phyloP scores from a whole-genome alignment of 176 grass and related monocot genomes.

The Carex cristatella region DNA sequence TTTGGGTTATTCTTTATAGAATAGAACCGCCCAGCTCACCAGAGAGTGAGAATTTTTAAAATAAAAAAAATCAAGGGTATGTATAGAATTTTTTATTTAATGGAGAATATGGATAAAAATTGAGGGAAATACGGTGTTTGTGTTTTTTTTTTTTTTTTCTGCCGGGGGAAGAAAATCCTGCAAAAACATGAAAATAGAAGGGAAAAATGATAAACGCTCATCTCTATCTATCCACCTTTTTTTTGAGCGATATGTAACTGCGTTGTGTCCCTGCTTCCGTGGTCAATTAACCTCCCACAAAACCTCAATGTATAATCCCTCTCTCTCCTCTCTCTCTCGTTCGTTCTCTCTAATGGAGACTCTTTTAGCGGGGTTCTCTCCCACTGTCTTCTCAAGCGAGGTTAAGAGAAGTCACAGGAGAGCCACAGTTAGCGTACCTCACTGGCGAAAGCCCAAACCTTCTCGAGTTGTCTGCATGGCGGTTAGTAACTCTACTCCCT shows the following conservation, averaged over 20 bases:
- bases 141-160: no score
- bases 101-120: no score
- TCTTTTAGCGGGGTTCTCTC: conserved; percentile 51
- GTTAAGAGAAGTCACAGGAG: neutral
- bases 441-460: conserved; percentile 24
- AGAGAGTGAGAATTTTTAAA: no score
- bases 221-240: neutral
- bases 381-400: conserved; percentile 18
- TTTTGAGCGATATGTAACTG: neutral
- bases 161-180: neutral
- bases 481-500: conserved; percentile 26
- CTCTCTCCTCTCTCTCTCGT: neutral
- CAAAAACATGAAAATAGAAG: neutral
- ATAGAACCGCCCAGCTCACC: no score
- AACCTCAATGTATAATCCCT: neutral
- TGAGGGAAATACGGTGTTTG: no score
- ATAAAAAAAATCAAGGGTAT: no score
- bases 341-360: conserved; percentile 40
- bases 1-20: no score
- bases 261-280: neutral
- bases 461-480: conserved; percentile 71
- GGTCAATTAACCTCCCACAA: neutral
- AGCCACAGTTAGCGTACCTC: conserved; percentile 15
- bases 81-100: no score
- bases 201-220: neutral